phyloP scores from a whole-genome alignment of 1,139 yeast species.

The Lodderomyces parapsilosis region DNA sequence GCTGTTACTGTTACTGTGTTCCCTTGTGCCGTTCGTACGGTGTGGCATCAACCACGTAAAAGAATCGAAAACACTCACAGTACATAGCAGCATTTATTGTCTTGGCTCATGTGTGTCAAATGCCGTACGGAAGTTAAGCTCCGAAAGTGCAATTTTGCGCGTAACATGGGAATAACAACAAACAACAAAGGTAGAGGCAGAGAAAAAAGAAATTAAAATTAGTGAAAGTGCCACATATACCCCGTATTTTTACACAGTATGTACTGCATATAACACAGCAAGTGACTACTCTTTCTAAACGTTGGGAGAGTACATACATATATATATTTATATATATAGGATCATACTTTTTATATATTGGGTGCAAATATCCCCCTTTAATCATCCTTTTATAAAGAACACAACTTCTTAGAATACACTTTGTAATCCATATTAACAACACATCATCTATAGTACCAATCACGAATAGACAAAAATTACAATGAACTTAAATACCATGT shows the following conservation, averaged over 20 bases:
- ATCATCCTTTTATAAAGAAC: no score
- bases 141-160: slow-evolving; percentile 2
- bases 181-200: no score
- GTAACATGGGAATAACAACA: no score
- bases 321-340: neutral
- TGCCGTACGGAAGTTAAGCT: slow-evolving; percentile 2
- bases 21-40: neutral
- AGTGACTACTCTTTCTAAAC: neutral
- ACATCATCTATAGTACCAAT: neutral
- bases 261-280: neutral
- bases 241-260: neutral
- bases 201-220: neutral
- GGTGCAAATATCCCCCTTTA: neutral
- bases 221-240: neutral
- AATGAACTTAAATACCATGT: neutral
- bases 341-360: neutral
- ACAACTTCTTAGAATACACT: no score
- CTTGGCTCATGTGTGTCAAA: neutral
- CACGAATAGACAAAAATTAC: neutral
- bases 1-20: no score
- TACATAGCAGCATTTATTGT: neutral
- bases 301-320: neutral
- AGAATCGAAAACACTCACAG: no score
- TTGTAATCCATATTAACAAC: neutral
- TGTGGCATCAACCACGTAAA: neutral